phyloP scores from a whole-genome alignment of 768 basidiomycete genomes.

The Calocybe cyanea region DNA sequence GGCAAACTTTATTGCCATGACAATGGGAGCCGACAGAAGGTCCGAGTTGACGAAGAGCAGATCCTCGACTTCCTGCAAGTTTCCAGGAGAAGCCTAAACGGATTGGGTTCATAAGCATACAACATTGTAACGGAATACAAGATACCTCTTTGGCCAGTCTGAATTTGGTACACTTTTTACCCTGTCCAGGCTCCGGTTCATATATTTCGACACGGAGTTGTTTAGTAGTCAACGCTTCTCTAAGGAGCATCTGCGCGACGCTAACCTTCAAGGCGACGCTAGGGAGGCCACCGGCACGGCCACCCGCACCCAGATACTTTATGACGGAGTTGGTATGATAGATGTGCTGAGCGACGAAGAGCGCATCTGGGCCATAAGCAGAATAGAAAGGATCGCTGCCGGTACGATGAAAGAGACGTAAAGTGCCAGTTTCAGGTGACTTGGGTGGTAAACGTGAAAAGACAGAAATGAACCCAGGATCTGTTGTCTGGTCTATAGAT shows the following conservation, averaged over 20 bases:
- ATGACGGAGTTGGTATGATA: conserved; percentile 89
- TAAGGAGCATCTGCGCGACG: conserved; percentile 76
- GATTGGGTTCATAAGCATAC: background rate
- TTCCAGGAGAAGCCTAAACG: conserved; percentile 53
- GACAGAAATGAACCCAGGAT: conserved; percentile 77
- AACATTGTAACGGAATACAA: background rate
- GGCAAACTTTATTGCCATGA: conserved; percentile 82
- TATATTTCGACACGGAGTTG: conserved; percentile 95
- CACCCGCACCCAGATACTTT: conserved; percentile 78
- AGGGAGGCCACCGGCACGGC: conserved; percentile 58
- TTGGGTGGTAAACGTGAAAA: conserved; percentile 59
- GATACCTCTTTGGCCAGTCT: conserved; percentile 75
- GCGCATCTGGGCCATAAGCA: conserved; percentile 86
- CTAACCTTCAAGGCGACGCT: conserved; percentile 74
- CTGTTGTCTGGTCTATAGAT: conserved; percentile 53
- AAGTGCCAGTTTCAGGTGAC: conserved; percentile 72
- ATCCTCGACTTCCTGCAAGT: conserved; percentile 74
- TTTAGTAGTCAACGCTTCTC: conserved; percentile 86
- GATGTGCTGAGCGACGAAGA: conserved; percentile 79
- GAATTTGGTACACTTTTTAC: conserved; percentile 76
- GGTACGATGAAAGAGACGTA: conserved; percentile 82
- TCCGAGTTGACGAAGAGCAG: conserved; percentile 82
- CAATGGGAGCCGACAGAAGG: conserved; percentile 78
- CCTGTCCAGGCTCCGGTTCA: conserved; percentile 65
- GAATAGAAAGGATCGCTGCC: conserved; percentile 69